phyloP scores from a whole-genome alignment of 192 early-diverging fungal genomes.

The Rhizophagus clarus region DNA sequence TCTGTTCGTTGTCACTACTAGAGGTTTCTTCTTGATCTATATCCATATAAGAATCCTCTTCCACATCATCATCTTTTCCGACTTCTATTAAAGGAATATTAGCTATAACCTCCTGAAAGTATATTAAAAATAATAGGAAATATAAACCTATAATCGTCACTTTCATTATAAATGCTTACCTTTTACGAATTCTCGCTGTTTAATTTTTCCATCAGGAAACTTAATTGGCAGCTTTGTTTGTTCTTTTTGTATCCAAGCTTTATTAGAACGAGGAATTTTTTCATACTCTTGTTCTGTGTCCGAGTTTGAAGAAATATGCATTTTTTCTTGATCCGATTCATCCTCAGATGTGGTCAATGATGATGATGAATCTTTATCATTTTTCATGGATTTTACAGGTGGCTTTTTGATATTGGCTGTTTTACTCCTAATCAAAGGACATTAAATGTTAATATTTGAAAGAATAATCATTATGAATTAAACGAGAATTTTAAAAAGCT shows the following conservation, averaged over 20 bases:
- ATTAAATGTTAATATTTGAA: too few species aligned
- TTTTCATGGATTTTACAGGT: background rate
- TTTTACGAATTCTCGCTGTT: background rate
- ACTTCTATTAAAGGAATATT: background rate
- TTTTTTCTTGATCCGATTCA: conserved; percentile 32
- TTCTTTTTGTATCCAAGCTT: conserved; percentile 58
- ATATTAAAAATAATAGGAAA: background rate
- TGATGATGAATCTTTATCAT: background rate
- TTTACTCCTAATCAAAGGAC: background rate
- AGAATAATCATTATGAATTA: conserved; percentile 19
- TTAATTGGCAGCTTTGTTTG: conserved; percentile 72
- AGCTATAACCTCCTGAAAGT: background rate
- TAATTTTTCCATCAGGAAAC: conserved; percentile 60
- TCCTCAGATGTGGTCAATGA: conserved; percentile 41
- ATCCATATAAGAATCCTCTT: conserved; percentile 2
- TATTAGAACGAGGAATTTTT: conserved; percentile 52
- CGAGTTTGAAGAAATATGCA: conserved; percentile 35
- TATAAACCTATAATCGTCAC: too few species aligned
- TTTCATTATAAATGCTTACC: background rate
- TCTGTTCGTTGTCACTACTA: conserved; percentile 31
- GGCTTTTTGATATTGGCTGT: background rate
- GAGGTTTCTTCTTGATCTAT: conserved; percentile 37
- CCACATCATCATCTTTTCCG: background rate
- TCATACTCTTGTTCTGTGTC: conserved; percentile 74
- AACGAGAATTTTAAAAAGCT: conserved; percentile 45